phyloP scores from a whole-genome alignment of 495 filamentous ascomycete genomes.

The Penicillium fimorum region DNA sequence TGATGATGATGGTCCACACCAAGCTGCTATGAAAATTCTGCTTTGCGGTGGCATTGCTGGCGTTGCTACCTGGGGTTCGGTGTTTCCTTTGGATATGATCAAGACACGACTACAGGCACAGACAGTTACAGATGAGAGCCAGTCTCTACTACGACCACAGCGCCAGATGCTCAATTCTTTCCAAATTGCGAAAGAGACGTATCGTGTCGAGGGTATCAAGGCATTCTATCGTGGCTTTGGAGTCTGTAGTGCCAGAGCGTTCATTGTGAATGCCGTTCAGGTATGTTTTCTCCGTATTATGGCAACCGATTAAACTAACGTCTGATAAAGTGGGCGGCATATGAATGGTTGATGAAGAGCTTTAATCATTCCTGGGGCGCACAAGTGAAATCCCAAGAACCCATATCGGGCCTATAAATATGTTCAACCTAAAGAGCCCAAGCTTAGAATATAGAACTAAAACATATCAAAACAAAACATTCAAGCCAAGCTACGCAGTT shows the following conservation, averaged over 20 bases:
- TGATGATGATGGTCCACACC: constrained; percentile 37
- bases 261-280: constrained; percentile 73
- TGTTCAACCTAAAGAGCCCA: not conserved
- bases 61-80: constrained; percentile 77
- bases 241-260: constrained; percentile 77
- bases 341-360: constrained; percentile 74
- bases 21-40: constrained; percentile 62
- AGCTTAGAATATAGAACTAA: constrained; percentile 5
- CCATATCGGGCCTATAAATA: constrained; percentile 8
- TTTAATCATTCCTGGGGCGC: constrained; percentile 22
- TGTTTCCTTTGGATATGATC: constrained; percentile 85
- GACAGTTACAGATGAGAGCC: constrained; percentile 35
- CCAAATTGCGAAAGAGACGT: constrained; percentile 60
- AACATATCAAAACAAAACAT: constrained; percentile 5
- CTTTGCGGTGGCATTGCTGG: constrained; percentile 84
- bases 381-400: constrained; percentile 5
- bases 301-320: constrained; percentile 6
- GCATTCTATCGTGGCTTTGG: constrained; percentile 77
- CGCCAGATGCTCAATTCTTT: constrained; percentile 51
- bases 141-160: constrained; percentile 19
- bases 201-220: constrained; percentile 58
- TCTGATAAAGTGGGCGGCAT: constrained; percentile 68
- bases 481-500: constrained; percentile 15
- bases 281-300: constrained; percentile 32
- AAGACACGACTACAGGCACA: constrained; percentile 85